Base-by-base conservation (phyloP, 768 basidiomycete genomes). In the Russula brevipes region DNA sequence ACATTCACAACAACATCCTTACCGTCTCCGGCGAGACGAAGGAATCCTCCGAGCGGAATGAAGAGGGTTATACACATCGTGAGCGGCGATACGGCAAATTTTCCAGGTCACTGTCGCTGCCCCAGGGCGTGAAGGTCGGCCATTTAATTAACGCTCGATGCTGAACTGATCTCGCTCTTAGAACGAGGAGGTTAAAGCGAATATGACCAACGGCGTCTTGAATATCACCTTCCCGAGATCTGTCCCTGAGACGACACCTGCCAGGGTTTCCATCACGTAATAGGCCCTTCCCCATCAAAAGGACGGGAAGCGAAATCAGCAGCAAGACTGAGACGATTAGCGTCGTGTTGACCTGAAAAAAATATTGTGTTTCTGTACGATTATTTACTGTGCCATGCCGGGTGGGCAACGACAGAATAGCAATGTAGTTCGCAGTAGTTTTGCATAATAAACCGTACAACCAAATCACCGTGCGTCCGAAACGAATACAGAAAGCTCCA, bases 21-120 rank as follows among this genome's bases (percentile, higher is more conserved):
- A 80, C 72, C 50, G 69, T 86, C 53, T 79, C 82, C 3, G 85
- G 82, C 10, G 80, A 86, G 72, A 74, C 68, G 30, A 76, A 72
- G 49, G 52, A 69, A 46, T 69, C 71, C 6, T 54, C 70, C 12
- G 66, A 79, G 31, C 73, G 72, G 39, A 73, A 80, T 2, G 77
- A 73, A 58, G 61, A 64, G 31, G 75, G 75, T 7, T 78, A 71
- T 53, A 66, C 70, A 6, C 71, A 79, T 14, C 73, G 73, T 61
- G 72, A 74, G 67, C 69, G 72, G 33, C 65, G 69, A 33, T 70
- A 63, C 57, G 73, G 73, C 46, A 68, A 64, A 60, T 75, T 73
- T 64, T 69, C 71, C 35, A 65, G 73, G 19, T 66, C 70, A 24
- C 44, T 74, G 6, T 54, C 61, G 12, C 54, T 71, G 49, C 69